These are phyloP conservation scores for Malassezia japonica DNA, from an alignment of 1,284 basidiomycete genomes.

Conservation along the genomic window DNA sequence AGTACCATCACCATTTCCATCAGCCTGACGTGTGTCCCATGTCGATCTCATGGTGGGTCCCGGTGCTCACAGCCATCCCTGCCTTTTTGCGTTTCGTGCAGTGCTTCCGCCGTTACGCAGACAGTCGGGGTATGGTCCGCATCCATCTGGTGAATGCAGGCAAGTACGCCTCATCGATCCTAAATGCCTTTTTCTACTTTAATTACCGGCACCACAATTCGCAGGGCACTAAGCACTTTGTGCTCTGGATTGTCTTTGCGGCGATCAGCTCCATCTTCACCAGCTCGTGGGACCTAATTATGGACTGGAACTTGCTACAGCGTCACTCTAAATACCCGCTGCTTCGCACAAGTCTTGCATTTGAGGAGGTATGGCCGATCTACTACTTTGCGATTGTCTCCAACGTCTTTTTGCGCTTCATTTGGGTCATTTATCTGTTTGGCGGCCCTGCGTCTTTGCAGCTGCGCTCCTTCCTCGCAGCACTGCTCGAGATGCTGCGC, in stretches of 20 bases:
- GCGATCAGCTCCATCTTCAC: slow-evolving; percentile 63
- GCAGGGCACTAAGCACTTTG: slow-evolving; percentile 8
- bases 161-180: slow-evolving; percentile 39
- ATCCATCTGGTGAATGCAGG: slow-evolving; percentile 76
- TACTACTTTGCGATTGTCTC: slow-evolving; percentile 53
- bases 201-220: slow-evolving; percentile 40
- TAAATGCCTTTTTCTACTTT: slow-evolving; percentile 43
- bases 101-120: slow-evolving; percentile 72
- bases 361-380: slow-evolving; percentile 27
- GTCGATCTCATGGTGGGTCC: slow-evolving; percentile 39
- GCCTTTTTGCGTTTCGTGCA: slow-evolving; percentile 68
- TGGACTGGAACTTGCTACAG: slow-evolving; percentile 59
- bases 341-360: slow-evolving; percentile 61
- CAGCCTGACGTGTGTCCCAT: slow-evolving; percentile 28
- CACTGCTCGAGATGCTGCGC: slow-evolving; percentile 65
- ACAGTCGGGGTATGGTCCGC: slow-evolving; percentile 56
- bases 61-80: slow-evolving; percentile 58
- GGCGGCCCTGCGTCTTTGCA: slow-evolving; percentile 53
- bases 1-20: slow-evolving; percentile 52
- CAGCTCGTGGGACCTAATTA: slow-evolving; percentile 61
- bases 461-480: slow-evolving; percentile 62
- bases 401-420: slow-evolving; percentile 67
- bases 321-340: slow-evolving; percentile 57
- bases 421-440: slow-evolving; percentile 72
- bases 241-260: slow-evolving; percentile 54